Evolutionary conservation across 331 rosid species (phyloP), one percentile per base, ranked within the genome.

Genomic region (Phaseolus coccineus): DNA sequence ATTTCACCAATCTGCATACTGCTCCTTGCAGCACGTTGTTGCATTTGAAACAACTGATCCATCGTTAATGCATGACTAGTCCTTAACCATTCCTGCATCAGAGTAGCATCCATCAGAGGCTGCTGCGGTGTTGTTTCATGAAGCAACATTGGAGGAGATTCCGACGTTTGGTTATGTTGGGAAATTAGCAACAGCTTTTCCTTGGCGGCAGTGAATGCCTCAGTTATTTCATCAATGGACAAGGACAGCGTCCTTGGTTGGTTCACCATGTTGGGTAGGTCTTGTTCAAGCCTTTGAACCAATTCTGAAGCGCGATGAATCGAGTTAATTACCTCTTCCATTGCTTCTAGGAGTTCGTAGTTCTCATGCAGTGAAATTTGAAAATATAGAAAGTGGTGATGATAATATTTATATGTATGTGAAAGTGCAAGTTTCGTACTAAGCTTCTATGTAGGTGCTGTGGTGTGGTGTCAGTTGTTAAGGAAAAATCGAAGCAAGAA

Each of bases 291-390:
- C 6, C 59, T 79, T 82, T 69, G 83, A 3, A 86, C 89, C 47
- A 87, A 58, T 33, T 67, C 59, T 71, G 92, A 91, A 30, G 88
- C 97, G 0, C 48, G 79, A 8, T 39, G 86, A 50, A 89, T 73
- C 0, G 74, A 47, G 19, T 19, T 71, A 30, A 79, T 37, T 12
- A 53, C 44, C 5, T 80, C 89, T 12, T 91, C 94, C 94, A 89
- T 89, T 69, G 75, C 22, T 76, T 51, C 62, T 57, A 70, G 3
- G 61, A 35, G 66, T 71, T 63, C 55, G 1, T 1, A 10, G n/a
- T 39, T 62, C 5, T 59, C 57, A 77, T 53, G 9, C 69, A 11
- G 4, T 33, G 19, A 8, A 46, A 12, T 11, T 11, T 63, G 22
- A 63, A 62, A 30, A 30, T 30, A 28, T 27, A 72, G 3, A 46